These are phyloP conservation scores for Sarocladiaceae sp. DNA, from an alignment of 2,329 filamentous ascomycete species.

Conservation along the genomic window DNA sequence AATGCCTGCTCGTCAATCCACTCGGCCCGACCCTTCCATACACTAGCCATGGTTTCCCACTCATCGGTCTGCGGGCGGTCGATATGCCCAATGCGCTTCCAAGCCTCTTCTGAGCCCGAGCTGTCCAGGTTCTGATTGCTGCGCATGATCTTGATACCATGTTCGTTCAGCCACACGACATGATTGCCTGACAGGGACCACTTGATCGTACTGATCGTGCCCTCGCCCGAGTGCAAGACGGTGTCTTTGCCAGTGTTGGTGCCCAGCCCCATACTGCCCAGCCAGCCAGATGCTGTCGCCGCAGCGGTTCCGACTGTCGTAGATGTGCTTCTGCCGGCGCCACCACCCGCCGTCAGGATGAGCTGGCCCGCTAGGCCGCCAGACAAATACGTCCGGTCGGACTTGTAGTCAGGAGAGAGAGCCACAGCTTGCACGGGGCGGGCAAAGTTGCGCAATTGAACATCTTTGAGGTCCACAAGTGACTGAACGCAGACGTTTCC, in stretches of 20 bases:
- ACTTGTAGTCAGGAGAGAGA: constrained; percentile 91
- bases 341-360: constrained; percentile 79
- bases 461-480: constrained; percentile 81
- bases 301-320: constrained; percentile 82
- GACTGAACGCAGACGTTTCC: constrained; percentile 93
- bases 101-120: constrained; percentile 74
- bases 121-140: constrained; percentile 77
- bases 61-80: constrained; percentile 80
- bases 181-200: constrained; percentile 94
- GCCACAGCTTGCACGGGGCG: constrained; percentile 89
- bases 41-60: constrained; percentile 94
- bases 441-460: constrained; percentile 87
- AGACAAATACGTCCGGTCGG: constrained; percentile 82
- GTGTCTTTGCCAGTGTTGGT: constrained; percentile 77
- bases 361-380: constrained; percentile 85
- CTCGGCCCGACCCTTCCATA: constrained; percentile 89
- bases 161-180: constrained; percentile 92
- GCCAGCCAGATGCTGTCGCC: constrained; percentile 83
- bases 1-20: constrained; percentile 86
- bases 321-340: constrained; percentile 76
- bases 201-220: constrained; percentile 84
- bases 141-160: constrained; percentile 97
- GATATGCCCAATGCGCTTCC: constrained; percentile 92
- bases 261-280: constrained; percentile 81
- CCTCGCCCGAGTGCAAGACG: constrained; percentile 86